A percentile compares a stretch with the other conserved stretches of the same genome.
Conservation (phyloP, 2,329 filamentous ascomycete genomes). For the Thielaviopsis musarum region DNA sequence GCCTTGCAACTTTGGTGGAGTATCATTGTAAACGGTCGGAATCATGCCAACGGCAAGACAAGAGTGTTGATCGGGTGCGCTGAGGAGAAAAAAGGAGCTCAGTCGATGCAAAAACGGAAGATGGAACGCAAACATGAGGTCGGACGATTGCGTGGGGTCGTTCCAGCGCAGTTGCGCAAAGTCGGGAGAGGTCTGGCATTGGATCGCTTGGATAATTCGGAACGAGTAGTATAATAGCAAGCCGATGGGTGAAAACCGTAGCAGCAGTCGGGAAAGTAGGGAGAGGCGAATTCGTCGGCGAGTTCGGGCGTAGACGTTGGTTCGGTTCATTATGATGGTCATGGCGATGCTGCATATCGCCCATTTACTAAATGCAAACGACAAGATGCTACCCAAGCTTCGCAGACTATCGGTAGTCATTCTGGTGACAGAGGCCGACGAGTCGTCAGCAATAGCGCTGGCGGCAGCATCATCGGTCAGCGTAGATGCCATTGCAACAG, state of each 20-base stretch:
- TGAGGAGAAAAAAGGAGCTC: slow-evolving; percentile 55
- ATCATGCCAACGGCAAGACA: slow-evolving; percentile 62
- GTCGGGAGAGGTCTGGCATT: slow-evolving; percentile 72
- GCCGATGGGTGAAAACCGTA: slow-evolving; percentile 56
- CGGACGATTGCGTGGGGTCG: slow-evolving; percentile 43
- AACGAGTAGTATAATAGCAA: slow-evolving; percentile 53
- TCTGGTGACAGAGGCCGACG: slow-evolving; percentile 23
- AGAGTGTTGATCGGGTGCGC: slow-evolving; percentile 55
- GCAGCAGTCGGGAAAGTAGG: slow-evolving; percentile 51
- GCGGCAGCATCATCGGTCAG: neutral
- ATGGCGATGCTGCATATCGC: slow-evolving; percentile 73
- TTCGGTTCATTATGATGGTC: slow-evolving; percentile 77
- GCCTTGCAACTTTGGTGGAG: slow-evolving; percentile 41
- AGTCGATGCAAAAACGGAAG: slow-evolving; percentile 56
- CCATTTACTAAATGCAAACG: slow-evolving; percentile 85
- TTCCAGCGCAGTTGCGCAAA: slow-evolving; percentile 56
- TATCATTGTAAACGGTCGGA: slow-evolving; percentile 28
- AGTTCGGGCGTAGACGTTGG: slow-evolving; percentile 83
- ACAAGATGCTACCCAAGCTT: slow-evolving; percentile 72
- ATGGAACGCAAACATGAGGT: slow-evolving; percentile 52
- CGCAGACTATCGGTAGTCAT: slow-evolving; percentile 43
- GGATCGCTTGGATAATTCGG: slow-evolving; percentile 63
- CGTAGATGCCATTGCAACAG: slow-evolving; percentile 1
- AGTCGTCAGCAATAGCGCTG: slow-evolving; percentile 2
- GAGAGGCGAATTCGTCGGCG: slow-evolving; percentile 60